phyloP scores from a whole-genome alignment of 225 moss, liverwort and hornwort species.

The Bryoerythrophyllum caledonicum region DNA sequence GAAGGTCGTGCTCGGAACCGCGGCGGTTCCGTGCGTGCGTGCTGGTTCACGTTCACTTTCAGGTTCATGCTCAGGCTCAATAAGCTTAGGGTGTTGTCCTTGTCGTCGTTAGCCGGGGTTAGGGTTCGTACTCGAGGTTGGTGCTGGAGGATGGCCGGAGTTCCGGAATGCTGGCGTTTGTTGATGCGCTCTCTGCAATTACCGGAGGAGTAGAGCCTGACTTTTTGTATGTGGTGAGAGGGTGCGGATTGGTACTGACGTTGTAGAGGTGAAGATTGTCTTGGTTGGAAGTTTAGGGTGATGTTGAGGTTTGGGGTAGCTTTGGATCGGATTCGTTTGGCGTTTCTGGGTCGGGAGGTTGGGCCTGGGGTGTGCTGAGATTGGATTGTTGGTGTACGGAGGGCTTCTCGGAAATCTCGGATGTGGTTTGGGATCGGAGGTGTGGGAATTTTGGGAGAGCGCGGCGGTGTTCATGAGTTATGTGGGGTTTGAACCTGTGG shows the following conservation, averaged over 20 bases:
- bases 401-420: background rate
- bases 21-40: background rate
- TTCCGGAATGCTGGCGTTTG: background rate
- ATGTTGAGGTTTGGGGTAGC: slow-evolving; percentile 8
- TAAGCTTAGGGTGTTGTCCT: background rate
- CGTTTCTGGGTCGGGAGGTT: background rate
- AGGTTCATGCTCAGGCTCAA: background rate
- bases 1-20: background rate
- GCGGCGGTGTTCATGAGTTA: background rate
- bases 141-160: background rate
- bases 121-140: slow-evolving; percentile 3
- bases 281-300: background rate
- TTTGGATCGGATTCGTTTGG: background rate
- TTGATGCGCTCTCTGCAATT: background rate
- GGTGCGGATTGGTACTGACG: background rate
- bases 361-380: background rate
- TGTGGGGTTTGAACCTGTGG: slow-evolving; percentile 10
- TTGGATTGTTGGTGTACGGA: background rate
- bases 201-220: background rate
- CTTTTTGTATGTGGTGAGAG: background rate
- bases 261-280: background rate
- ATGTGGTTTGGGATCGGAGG: background rate
- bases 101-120: too few species aligned
- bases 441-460: background rate
- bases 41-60: background rate